Base-by-base conservation (phyloP, 1,139 yeast genomes). In the Yamadazyma membranifaciens region DNA sequence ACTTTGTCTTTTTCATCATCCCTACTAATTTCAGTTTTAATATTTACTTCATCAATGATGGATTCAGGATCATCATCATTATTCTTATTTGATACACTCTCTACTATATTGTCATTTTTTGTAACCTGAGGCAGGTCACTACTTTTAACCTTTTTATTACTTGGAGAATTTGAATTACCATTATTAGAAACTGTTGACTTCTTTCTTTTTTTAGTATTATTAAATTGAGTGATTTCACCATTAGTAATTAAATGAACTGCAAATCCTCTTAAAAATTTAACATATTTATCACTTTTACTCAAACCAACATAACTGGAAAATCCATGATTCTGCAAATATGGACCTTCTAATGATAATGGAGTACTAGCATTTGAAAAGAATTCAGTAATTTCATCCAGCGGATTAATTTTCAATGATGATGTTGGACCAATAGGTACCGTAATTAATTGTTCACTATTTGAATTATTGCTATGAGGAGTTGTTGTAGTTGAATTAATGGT, bases 221-320 rank as follows among this genome's bases (percentile, higher is more conserved):
- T 57, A 45, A 62, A 70, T 40, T 59, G 62, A 0, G 67, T 50
- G 48, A 71, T 61, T 39, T 62, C 69, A 7, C 75, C 77, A 5
- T 65, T 54, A 40, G 57, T 55, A 42, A 70, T 60, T 9, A 71
- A 52, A 20, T 60, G 54, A 6, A 68, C 55, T 2, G 69, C 65
- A 50, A 62, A 71, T 36, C 63, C 61, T 30, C 78, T 56, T 33
- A 71, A 55, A 33, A 69, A 59, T 39, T 65, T 65, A 29, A 69
- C 61, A 45, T 65, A 72, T 6, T 71, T 67, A 46, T 72, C 78
- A 43, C 68, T 58, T 44, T 71, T 72, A 4, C 73, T 65, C 33
- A 71, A 52, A 1, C 76, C 77, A 34, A 69, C 60, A 42, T 68
- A 71, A 2, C 75, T 66, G 22, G 71, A 47, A n/a, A 62, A 56